Conservation (phyloP, 805 yeast species). For the Ogataea salicorniae region DNA sequence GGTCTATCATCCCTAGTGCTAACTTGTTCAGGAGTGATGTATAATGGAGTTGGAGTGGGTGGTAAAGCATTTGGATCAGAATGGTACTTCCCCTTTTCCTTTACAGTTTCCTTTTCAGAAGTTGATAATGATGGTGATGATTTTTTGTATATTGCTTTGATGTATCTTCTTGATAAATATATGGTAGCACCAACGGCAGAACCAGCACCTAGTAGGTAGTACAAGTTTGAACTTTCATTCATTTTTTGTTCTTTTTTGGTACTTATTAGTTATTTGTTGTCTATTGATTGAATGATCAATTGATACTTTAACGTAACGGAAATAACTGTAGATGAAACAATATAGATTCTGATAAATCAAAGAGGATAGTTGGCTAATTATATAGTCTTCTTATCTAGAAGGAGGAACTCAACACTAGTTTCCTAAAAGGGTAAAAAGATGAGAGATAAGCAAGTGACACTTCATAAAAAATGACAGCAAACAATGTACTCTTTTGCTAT, state of each 20-base stretch:
- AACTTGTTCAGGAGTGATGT: conserved; percentile 64
- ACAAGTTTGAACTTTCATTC: conserved; percentile 9
- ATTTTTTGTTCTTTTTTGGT: neutral
- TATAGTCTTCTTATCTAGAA: neutral
- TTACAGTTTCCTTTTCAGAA: conserved; percentile 5
- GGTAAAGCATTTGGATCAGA: conserved; percentile 26
- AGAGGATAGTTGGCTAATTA: neutral
- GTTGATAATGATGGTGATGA: neutral
- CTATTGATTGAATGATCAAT: neutral
- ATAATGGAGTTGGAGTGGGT: conserved; percentile 52
- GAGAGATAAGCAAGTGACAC: conserved; percentile 4
- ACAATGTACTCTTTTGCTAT: no score
- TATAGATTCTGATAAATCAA: neutral
- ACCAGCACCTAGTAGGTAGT: conserved; percentile 21
- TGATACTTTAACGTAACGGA: no score
- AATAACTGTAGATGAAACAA: neutral
- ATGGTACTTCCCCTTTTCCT: conserved; percentile 17
- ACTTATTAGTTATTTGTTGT: no score
- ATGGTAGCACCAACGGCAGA: conserved; percentile 19
- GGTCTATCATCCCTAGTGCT: conserved; percentile 66
- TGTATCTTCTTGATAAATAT: conserved; percentile 14
- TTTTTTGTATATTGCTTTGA: conserved; percentile 4
- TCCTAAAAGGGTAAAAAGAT: conserved; percentile 19
- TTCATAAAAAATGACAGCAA: no score
- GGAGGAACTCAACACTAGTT: neutral